Percentiles rank a stretch among this genome's conserved stretches.
phyloP scores from a whole-genome alignment of 1,284 basidiomycete genomes.

The Heterobasidion parviporum region DNA sequence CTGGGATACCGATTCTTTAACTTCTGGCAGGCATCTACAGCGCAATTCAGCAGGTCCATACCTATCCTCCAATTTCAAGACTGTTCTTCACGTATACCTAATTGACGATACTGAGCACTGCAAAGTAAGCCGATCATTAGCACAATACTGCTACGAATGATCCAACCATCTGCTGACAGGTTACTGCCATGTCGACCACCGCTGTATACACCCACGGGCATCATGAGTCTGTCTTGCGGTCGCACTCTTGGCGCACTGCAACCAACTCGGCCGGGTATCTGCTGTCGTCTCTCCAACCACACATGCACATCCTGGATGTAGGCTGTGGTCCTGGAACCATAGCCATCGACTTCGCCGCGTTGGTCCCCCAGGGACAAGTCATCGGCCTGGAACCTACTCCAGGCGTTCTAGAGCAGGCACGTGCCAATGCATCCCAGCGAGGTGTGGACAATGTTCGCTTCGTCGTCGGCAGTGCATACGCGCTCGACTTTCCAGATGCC shows the following conservation, averaged over 20 bases:
- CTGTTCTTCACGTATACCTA: too few species aligned
- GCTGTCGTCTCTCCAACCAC: conserved; percentile 26
- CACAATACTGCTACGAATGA: too few species aligned
- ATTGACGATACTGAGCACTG: too few species aligned
- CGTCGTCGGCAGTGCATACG: conserved; percentile 22
- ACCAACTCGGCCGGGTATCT: conserved; percentile 35
- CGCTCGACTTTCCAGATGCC: conserved; percentile 25
- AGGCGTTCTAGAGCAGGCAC: conserved; percentile 23
- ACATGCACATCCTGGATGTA: conserved; percentile 35
- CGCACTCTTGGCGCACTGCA: conserved; percentile 32
- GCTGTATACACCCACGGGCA: conserved; percentile 22
- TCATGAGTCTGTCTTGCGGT: conserved; percentile 30
- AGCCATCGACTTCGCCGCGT: conserved; percentile 28
- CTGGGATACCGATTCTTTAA: too few species aligned
- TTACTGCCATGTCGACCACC: background rate
- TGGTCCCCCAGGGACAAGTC: conserved; percentile 31
- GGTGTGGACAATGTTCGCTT: conserved; percentile 26
- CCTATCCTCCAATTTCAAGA: too few species aligned
- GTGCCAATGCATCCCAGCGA: conserved; percentile 17
- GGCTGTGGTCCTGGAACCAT: conserved; percentile 41
- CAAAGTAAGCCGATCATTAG: too few species aligned
- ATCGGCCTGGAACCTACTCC: conserved; percentile 28
- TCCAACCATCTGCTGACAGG: too few species aligned
- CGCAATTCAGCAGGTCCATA: too few species aligned
- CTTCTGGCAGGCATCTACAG: too few species aligned